Evolutionary conservation across 2,329 filamentous ascomycete genomes (phyloP).

Genomic region (Phialocephala subalpina): DNA sequence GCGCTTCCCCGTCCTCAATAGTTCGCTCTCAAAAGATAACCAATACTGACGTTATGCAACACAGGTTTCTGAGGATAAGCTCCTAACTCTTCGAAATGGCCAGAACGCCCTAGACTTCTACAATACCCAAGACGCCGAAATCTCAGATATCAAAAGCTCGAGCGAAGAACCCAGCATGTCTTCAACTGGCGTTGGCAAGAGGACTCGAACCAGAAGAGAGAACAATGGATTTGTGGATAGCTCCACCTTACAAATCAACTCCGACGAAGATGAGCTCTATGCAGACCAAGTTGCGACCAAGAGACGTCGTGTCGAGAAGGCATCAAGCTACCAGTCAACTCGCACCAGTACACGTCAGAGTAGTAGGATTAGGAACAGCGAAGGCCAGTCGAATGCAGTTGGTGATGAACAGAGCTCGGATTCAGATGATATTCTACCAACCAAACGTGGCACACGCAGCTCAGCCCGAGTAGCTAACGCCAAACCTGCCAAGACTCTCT

Average conservation of each 20-base stretch:
- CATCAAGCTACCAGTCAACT: conserved; percentile 25
- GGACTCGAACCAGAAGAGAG: conserved; percentile 30
- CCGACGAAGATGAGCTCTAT: conserved; percentile 34
- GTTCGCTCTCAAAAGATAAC: background rate
- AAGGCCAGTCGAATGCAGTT: conserved; percentile 21
- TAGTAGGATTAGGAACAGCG: conserved; percentile 30
- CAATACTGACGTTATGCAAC: conserved; percentile 3
- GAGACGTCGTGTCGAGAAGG: conserved; percentile 37
- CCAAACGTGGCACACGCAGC: conserved; percentile 19
- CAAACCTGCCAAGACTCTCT: conserved; percentile 2
- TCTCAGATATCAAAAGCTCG: conserved; percentile 23
- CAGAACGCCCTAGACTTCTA: conserved; percentile 53
- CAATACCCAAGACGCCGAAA: conserved; percentile 37
- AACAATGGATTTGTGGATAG: conserved; percentile 35
- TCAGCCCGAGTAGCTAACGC: conserved; percentile 26
- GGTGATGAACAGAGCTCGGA: conserved; percentile 26
- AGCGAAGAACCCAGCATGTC: conserved; percentile 27
- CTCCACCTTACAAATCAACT: conserved; percentile 25
- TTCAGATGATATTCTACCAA: conserved; percentile 23
- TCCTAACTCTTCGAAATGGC: conserved; percentile 55
- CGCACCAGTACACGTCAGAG: conserved; percentile 30
- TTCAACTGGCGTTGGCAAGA: conserved; percentile 31
- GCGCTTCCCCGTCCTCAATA: background rate
- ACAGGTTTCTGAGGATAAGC: conserved; percentile 54
- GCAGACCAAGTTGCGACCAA: conserved; percentile 28